Base-by-base conservation (phyloP, 768 basidiomycete species). In the Amanita inopinata region DNA sequence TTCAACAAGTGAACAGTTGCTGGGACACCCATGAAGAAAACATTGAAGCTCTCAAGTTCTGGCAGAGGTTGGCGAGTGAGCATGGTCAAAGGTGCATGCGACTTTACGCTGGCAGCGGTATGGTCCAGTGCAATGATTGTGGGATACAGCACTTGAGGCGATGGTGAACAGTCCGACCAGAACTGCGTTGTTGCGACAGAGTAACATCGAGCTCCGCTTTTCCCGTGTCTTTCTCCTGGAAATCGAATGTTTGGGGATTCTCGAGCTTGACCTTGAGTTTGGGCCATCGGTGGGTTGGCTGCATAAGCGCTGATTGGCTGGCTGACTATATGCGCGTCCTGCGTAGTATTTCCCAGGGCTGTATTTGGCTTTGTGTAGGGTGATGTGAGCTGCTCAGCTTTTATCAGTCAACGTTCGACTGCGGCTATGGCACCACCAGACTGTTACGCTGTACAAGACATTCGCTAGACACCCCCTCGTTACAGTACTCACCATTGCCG, bases 31-130 rank as follows among this genome's bases (percentile, higher is more conserved):
- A 71, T 65, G 39, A 71, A 70, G 58, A 81, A 89, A 4, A 90
- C 56, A 35, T 67, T 65, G 59, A 89, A 77, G 24, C 58, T 51
- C 2, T 65, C 55, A 15, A 89, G 53, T 17, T 60, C 51, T 2
- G 87, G 84, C 5, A 89, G 62, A 11, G 83, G 81, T 18, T 67
- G 64, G 33, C 79, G 70, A 5, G 85, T 83, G 30, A 91, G 63
- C 25, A 91, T 55, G 12, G 77, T 55, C 43, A 91, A 61, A 2
- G 84, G 79, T 8, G 69, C 71, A 49, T 75, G 71, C n/a, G 60
- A 47, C 40, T 61, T 56, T 18, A 54, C 52, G 19, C 57, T 58
- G 10, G 56, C 50, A 22, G 54, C 58, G 14, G 59, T 49, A 8
- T 57, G 56, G 8, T 60, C 55, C 3, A 68, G 56, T 38, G 65